Evolutionary conservation across 441 rosid species (phyloP).

Genomic region (Euphorbia celastroides): DNA sequence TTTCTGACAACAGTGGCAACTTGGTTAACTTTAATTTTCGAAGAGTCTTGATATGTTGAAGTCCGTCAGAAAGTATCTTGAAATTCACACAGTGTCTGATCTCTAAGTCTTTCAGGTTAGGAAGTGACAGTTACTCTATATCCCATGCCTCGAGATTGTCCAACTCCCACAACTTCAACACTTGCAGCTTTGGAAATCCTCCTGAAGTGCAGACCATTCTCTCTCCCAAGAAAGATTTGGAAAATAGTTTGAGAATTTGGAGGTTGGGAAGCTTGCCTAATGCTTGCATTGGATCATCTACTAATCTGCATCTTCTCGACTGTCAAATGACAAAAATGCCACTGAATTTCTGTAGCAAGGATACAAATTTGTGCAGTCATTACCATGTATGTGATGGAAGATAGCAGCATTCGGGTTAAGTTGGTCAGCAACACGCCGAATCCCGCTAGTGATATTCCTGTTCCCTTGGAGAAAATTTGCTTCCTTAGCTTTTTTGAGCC

Average conservation of each 20-base stretch:
- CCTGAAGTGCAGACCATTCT: neutral
- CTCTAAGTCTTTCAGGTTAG: neutral
- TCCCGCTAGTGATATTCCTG: too few relatives aligned
- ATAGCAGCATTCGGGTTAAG: neutral
- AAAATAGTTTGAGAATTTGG: too few relatives aligned
- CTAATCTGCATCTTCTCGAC: slow-evolving; percentile 4
- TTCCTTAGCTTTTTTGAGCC: slow-evolving; percentile 1
- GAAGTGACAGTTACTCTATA: neutral
- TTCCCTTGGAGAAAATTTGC: neutral
- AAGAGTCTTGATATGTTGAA: neutral
- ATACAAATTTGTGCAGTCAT: neutral
- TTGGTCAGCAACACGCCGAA: neutral
- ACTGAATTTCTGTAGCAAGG: neutral
- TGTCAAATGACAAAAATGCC: neutral
- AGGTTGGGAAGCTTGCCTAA: too few relatives aligned
- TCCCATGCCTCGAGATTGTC: neutral
- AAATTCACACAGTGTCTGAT: neutral
- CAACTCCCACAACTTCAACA: neutral
- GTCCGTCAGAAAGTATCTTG: slow-evolving; percentile 1
- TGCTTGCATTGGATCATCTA: too few relatives aligned
- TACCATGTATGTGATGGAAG: slow-evolving; percentile 1
- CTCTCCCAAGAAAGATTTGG: neutral
- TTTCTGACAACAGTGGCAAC: neutral
- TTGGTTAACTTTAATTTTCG: neutral
- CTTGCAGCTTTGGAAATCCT: neutral